Conservation (phyloP, 176 grass and related monocot species). For the Puccinellia tenuiflora region DNA sequence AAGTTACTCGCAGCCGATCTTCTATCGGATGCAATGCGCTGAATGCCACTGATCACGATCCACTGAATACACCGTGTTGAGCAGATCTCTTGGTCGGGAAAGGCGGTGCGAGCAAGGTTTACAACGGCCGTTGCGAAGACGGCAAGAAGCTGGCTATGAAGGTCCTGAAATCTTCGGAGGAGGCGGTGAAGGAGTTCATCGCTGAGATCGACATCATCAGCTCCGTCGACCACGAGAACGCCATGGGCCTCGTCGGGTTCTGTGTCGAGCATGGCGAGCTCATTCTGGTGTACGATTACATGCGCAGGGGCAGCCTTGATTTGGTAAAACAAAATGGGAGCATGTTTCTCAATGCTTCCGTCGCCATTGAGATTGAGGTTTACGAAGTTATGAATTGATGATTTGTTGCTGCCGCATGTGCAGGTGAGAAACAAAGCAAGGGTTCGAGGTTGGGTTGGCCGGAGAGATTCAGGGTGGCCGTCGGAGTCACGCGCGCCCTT, state of each 20-base stretch:
- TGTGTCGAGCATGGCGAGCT: constrained; percentile 52
- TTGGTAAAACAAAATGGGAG: no score
- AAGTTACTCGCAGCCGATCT: neutral
- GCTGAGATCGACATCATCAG: constrained; percentile 70
- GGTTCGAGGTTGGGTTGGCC: constrained; percentile 41
- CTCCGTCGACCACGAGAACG: constrained; percentile 52
- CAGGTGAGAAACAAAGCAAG: constrained; percentile 31
- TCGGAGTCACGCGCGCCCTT: constrained; percentile 49
- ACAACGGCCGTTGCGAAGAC: constrained; percentile 27
- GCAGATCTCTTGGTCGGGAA: constrained; percentile 62
- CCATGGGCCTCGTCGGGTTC: constrained; percentile 59
- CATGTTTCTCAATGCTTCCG: neutral
- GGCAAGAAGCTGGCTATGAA: constrained; percentile 76
- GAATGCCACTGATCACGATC: neutral
- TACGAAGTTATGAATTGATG: no score
- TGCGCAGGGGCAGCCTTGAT: constrained; percentile 68
- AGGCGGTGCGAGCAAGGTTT: constrained; percentile 69
- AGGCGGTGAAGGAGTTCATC: constrained; percentile 50
- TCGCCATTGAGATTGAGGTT: no score
- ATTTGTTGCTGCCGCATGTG: no score
- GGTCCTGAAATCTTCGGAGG: constrained; percentile 49
- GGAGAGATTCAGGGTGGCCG: constrained; percentile 70
- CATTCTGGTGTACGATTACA: constrained; percentile 81
- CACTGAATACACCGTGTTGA: neutral
- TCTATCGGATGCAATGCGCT: neutral